Percentiles rank a stretch among this genome's conserved stretches.
These are phyloP conservation scores for Mycena metata DNA, from an alignment of 768 basidiomycete species.

Conservation along the genomic window DNA sequence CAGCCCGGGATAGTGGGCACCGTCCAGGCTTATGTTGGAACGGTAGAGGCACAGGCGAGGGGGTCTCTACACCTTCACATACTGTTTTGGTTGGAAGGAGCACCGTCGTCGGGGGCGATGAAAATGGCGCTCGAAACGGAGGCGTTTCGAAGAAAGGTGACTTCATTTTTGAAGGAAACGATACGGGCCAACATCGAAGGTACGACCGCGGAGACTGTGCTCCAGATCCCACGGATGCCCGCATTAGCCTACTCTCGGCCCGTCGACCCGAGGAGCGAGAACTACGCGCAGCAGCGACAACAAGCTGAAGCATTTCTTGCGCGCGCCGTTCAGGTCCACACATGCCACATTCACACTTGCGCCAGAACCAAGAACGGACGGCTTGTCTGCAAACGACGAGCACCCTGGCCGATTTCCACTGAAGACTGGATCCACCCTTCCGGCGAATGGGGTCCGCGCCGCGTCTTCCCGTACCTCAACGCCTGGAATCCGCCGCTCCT, in stretches of 20 bases:
- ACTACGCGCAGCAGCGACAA: conserved; percentile 34
- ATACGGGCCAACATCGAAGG: conserved; percentile 49
- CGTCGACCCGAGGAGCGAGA: conserved; percentile 43
- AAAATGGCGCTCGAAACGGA: conserved; percentile 29
- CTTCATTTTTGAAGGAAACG: conserved; percentile 46
- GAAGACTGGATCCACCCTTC: conserved; percentile 42
- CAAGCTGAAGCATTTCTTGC: conserved; percentile 38
- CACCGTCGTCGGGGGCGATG: conserved; percentile 35
- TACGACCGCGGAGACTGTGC: conserved; percentile 10
- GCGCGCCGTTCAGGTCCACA: conserved; percentile 50
- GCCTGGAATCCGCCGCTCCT: conserved; percentile 45
- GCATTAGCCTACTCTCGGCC: conserved; percentile 52
- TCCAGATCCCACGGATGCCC: conserved; percentile 31
- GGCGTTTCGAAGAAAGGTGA: conserved; percentile 45
- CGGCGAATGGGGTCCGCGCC: conserved; percentile 48
- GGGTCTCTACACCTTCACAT: conserved; percentile 48
- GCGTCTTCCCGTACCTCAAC: conserved; percentile 42
- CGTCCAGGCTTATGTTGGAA: conserved; percentile 41
- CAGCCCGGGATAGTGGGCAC: conserved; percentile 34
- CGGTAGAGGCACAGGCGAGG: conserved; percentile 8
- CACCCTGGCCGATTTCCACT: conserved; percentile 43
- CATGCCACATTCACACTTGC: conserved; percentile 45
- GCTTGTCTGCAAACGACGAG: conserved; percentile 49
- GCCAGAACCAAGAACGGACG: conserved; percentile 18
- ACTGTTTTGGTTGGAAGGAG: conserved; percentile 43